Evolutionary conservation across 768 basidiomycete genomes (phyloP), one percentile per base, ranked within the genome.

Genomic region (Dendrothele bispora): DNA sequence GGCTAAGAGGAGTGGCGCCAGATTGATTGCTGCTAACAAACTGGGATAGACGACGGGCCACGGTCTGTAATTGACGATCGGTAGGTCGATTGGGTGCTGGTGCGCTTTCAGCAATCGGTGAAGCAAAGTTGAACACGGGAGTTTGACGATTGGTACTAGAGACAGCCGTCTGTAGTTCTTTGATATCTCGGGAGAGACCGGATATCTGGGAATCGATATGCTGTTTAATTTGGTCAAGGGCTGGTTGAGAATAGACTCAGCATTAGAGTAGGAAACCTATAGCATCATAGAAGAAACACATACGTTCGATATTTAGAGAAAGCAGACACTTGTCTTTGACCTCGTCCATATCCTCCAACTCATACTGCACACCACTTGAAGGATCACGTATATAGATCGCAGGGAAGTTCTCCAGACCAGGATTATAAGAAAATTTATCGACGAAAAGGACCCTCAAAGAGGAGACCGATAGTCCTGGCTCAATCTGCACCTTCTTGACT

Each of bases 171-270:
- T 83, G 86, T 56, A 98, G 78, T 34, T 98, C 95, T 55, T 93
- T 92, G 67, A 98, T 80, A 50, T 98, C 94, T 54, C 87, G 86
- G 25, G 91, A 83, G 15, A 99, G 72, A 0, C 72, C 72, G 0
- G 89, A 84, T 52, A 99, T 95, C 58, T 95, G 94, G 2, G 82
- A 60, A 60, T 99, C 95, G 55, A 99, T 95, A 62, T 99, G 95
- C 60, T 98, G 93, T 63, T 95, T 98, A 65, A 99, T 95, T 64
- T 98, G 95, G 67, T 99, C 95, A 46, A 98, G 84, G 20, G 93
- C 95, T 99, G 57, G n/a, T n/a, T n/a, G 17, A 49, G 37, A 52
- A 37, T 20, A 24, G 40, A 50, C 46, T 50, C 44, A 43, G 34
- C 46, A n/a, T 17, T 10, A 52, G 29, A 45, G 21, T 47, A 22